Percentiles rank a stretch among this genome's conserved stretches.
phyloP scores from a whole-genome alignment of 495 filamentous ascomycete species.

The Immersiella caudata region DNA sequence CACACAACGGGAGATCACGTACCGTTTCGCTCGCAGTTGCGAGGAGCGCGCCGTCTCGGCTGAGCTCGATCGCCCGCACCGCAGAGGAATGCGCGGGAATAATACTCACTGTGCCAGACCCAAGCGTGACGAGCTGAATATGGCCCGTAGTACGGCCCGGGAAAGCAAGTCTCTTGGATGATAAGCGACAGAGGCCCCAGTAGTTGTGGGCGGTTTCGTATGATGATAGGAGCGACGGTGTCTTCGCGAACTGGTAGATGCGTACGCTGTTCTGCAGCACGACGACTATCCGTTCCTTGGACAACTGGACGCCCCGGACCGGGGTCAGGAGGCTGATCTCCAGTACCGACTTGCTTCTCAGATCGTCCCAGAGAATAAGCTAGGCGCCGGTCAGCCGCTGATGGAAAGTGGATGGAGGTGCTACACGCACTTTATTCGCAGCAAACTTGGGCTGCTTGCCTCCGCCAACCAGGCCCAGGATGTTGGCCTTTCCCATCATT shows the following conservation, averaged over 20 bases:
- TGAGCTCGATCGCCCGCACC: conserved; percentile 78
- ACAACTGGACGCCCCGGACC: conserved; percentile 77
- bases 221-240: conserved; percentile 68
- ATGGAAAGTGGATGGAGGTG: conserved; percentile 10
- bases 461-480: conserved; percentile 86
- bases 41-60: conserved; percentile 75
- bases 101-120: conserved; percentile 85
- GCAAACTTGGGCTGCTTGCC: conserved; percentile 85
- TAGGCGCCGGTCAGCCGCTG: conserved; percentile 29
- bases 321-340: conserved; percentile 58
- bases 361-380: conserved; percentile 92
- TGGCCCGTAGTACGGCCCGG: conserved; percentile 85
- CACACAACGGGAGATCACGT: conserved; percentile 27
- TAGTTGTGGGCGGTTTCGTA: conserved; percentile 90
- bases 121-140: conserved; percentile 85
- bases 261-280: conserved; percentile 81
- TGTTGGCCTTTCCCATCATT: conserved; percentile 89
- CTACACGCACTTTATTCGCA: conserved; percentile 72
- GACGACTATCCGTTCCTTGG: conserved; percentile 77
- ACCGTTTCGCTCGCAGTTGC: conserved; percentile 91
- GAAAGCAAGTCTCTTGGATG: conserved; percentile 72
- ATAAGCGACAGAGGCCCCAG: conserved; percentile 77
- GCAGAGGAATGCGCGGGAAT: conserved; percentile 86
- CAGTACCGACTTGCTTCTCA: conserved; percentile 71
- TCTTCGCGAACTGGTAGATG: conserved; percentile 76